Conservation (phyloP, 2,329 filamentous ascomycete species). For the Gnomoniopsis sp. region DNA sequence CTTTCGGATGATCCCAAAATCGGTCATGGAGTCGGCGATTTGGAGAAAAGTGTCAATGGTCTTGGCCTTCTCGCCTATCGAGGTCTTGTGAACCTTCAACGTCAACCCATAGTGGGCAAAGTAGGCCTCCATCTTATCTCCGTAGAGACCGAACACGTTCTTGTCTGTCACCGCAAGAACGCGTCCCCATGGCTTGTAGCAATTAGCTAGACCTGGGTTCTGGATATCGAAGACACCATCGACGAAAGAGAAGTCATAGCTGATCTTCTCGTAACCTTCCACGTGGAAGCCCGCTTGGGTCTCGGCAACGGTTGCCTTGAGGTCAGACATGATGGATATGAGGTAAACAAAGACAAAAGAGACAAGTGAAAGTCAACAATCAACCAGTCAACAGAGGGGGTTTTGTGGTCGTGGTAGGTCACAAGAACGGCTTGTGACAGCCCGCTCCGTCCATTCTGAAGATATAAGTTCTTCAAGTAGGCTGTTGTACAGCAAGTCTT, state of each 20-base stretch:
- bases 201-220: constrained; percentile 60
- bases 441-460: background rate
- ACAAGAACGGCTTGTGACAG: too few relatives aligned
- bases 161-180: constrained; percentile 67
- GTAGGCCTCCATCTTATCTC: constrained; percentile 62
- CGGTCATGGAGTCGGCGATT: constrained; percentile 71
- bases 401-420: too few relatives aligned
- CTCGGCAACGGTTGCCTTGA: constrained; percentile 62
- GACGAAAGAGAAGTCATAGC: constrained; percentile 72
- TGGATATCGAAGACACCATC: constrained; percentile 62
- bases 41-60: constrained; percentile 65
- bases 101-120: constrained; percentile 62
- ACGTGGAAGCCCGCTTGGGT: constrained; percentile 66
- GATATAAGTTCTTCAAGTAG: constrained; percentile 1
- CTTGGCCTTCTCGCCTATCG: constrained; percentile 74
- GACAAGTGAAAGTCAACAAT: background rate
- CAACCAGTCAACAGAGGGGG: background rate
- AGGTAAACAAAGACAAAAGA: background rate
- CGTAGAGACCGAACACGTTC: constrained; percentile 69
- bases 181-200: constrained; percentile 63
- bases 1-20: constrained; percentile 68
- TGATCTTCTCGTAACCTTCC: constrained; percentile 71
- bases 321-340: constrained; percentile 59
- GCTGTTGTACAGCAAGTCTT: background rate
- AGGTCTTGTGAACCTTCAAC: constrained; percentile 66